phyloP scores from a whole-genome alignment of 2,329 filamentous ascomycete genomes.

The Raffaelea deltoideospora region DNA sequence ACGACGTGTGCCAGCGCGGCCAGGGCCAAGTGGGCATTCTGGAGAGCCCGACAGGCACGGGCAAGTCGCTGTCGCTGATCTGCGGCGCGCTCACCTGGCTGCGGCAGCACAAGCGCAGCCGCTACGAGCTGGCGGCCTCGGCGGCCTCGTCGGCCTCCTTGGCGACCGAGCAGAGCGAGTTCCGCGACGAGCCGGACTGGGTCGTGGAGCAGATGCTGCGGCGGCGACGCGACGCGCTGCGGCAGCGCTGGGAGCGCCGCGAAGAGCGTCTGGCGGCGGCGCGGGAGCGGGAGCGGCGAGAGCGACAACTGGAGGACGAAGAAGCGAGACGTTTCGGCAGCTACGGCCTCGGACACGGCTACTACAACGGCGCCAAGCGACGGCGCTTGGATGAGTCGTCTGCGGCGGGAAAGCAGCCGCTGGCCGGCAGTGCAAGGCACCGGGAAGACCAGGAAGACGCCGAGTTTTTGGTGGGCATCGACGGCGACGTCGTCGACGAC shows the following conservation, averaged over 20 bases:
- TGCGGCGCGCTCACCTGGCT: slow-evolving; percentile 84
- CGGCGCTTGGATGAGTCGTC: slow-evolving; percentile 16
- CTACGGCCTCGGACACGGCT: no score
- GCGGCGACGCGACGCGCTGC: slow-evolving; percentile 51
- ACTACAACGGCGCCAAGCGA: slow-evolving; percentile 26
- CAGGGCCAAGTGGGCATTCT: slow-evolving; percentile 72
- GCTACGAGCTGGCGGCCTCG: slow-evolving; percentile 26
- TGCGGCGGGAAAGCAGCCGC: not conserved
- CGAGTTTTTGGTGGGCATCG: slow-evolving; percentile 52
- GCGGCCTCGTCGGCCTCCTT: slow-evolving; percentile 26
- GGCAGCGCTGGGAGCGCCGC: slow-evolving; percentile 53
- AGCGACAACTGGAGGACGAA: no score
- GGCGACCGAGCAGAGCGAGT: slow-evolving; percentile 24
- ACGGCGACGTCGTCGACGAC: slow-evolving; percentile 13
- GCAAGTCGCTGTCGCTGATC: slow-evolving; percentile 84
- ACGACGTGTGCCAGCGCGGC: slow-evolving; percentile 55
- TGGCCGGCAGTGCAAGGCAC: no score
- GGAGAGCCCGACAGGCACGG: slow-evolving; percentile 84
- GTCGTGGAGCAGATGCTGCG: slow-evolving; percentile 62
- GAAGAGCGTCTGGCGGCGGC: slow-evolving; percentile 48
- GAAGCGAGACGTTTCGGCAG: slow-evolving; percentile 44
- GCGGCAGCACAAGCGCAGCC: slow-evolving; percentile 57
- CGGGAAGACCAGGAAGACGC: slow-evolving; percentile 36
- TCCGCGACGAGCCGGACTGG: slow-evolving; percentile 67
- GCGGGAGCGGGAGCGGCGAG: slow-evolving; percentile 1